Percentiles rank a stretch among this genome's conserved stretches.
These are phyloP conservation scores for Quercus cerris DNA, from an alignment of 306 rosid species.

Conservation along the genomic window DNA sequence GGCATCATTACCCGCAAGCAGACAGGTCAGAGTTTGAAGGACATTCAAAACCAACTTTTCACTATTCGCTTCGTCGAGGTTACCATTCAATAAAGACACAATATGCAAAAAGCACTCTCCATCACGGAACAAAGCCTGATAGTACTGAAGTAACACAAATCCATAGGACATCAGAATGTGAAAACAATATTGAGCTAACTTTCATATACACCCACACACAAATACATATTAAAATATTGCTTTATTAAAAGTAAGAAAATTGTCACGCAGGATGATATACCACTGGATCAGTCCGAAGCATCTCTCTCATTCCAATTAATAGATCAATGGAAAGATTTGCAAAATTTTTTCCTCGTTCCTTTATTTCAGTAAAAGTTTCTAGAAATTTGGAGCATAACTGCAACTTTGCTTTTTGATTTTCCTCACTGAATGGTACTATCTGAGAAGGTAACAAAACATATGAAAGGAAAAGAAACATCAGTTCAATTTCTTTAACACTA, in stretches of 20 bases:
- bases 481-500: conserved; percentile 2
- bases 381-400: conserved; percentile 85
- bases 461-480: conserved; percentile 16
- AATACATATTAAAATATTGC: background rate
- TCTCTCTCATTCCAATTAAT: conserved; percentile 77
- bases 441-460: conserved; percentile 30
- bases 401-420: conserved; percentile 74
- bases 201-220: conserved; percentile 1
- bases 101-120: conserved; percentile 98
- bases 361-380: conserved; percentile 82
- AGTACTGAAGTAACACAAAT: conserved; percentile 59
- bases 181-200: conserved; percentile 23
- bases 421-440: conserved; percentile 64
- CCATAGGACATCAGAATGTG: conserved; percentile 22
- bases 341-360: conserved; percentile 68
- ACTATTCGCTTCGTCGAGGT: conserved; percentile 55
- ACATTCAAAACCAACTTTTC: conserved; percentile 84
- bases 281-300: conserved; percentile 60
- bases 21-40: conserved; percentile 81
- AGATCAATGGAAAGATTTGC: conserved; percentile 72
- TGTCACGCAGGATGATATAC: conserved; percentile 44
- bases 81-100: conserved; percentile 86
- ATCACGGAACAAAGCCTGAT: conserved; percentile 87
- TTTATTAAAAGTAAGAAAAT: conserved; percentile 7
- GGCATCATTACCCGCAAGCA: conserved; percentile 77